phyloP scores from a whole-genome alignment of 768 basidiomycete species.

The Pleurotus salmoneostramineus region DNA sequence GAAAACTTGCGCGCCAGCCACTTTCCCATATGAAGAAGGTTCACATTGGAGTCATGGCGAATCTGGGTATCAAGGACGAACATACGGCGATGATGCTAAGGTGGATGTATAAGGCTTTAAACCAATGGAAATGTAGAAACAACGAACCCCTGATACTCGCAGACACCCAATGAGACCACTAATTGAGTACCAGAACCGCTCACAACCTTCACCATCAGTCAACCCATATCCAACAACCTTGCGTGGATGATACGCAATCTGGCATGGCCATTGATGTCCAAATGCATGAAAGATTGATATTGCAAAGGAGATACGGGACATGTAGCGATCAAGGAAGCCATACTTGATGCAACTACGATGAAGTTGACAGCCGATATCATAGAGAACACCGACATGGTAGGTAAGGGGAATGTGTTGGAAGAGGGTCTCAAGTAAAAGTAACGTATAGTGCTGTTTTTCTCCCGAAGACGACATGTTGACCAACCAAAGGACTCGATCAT shows the following conservation, averaged over 20 bases:
- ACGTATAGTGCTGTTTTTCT: conserved; percentile 20
- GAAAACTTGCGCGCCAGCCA: neutral
- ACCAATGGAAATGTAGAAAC: neutral
- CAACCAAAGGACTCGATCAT: conserved; percentile 25
- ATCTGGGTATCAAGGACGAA: conserved; percentile 6
- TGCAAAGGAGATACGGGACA: conserved; percentile 19
- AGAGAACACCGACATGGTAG: conserved; percentile 16
- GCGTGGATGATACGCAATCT: conserved; percentile 25
- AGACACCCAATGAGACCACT: conserved; percentile 7
- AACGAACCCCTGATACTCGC: conserved; percentile 5
- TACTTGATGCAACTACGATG: conserved; percentile 16
- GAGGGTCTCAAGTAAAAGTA: conserved; percentile 23
- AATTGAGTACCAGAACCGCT: conserved; percentile 22
- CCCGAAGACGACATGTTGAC: conserved; percentile 30
- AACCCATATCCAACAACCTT: conserved; percentile 21
- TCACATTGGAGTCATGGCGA: neutral
- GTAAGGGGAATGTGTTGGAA: conserved; percentile 21
- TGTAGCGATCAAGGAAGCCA: conserved; percentile 17
- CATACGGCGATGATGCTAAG: neutral
- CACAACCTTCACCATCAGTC: conserved; percentile 23
- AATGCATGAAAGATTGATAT: conserved; percentile 31
- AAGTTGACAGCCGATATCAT: conserved; percentile 29
- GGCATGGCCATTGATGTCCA: conserved; percentile 31
- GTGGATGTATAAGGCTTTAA: neutral
- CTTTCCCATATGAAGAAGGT: neutral